Conservation (phyloP, 371 early-diverging fungal genomes). For the Rhizopus sp. region DNA sequence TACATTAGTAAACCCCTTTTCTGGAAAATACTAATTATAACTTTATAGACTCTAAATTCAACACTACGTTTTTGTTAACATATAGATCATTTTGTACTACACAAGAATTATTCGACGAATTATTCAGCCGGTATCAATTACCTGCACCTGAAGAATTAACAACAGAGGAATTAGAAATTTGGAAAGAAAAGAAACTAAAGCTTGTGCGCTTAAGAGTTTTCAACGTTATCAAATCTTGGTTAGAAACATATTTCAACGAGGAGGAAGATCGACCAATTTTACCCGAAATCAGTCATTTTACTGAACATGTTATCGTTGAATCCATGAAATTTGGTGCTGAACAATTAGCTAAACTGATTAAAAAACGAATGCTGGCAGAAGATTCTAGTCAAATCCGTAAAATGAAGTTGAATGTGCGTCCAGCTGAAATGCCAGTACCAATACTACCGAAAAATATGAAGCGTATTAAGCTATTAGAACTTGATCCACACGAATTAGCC, state of each 20-base stretch:
- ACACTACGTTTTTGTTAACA: conserved; percentile 84
- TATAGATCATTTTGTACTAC: conserved; percentile 87
- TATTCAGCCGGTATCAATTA: conserved; percentile 76
- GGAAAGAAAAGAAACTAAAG: conserved; percentile 86
- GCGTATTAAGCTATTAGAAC: conserved; percentile 61
- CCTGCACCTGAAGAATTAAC: conserved; percentile 70
- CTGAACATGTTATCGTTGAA: conserved; percentile 72
- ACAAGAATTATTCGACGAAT: conserved; percentile 67
- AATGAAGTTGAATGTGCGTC: conserved; percentile 68
- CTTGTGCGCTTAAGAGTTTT: conserved; percentile 87
- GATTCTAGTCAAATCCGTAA: conserved; percentile 62
- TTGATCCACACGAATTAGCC: conserved; percentile 85
- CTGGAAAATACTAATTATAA: neutral
- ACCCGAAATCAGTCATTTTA: conserved; percentile 73
- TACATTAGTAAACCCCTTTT: neutral
- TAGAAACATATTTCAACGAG: conserved; percentile 85
- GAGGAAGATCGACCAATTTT: conserved; percentile 68
- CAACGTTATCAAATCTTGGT: conserved; percentile 91
- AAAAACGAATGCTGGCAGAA: conserved; percentile 69
- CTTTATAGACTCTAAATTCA: conserved; percentile 70
- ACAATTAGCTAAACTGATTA: conserved; percentile 70
- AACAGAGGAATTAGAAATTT: conserved; percentile 67
- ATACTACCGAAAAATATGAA: conserved; percentile 74
- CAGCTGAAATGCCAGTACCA: conserved; percentile 66
- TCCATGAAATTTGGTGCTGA: conserved; percentile 74